phyloP scores from a whole-genome alignment of 306 rosid genomes.

The Alnus glutinosa region DNA sequence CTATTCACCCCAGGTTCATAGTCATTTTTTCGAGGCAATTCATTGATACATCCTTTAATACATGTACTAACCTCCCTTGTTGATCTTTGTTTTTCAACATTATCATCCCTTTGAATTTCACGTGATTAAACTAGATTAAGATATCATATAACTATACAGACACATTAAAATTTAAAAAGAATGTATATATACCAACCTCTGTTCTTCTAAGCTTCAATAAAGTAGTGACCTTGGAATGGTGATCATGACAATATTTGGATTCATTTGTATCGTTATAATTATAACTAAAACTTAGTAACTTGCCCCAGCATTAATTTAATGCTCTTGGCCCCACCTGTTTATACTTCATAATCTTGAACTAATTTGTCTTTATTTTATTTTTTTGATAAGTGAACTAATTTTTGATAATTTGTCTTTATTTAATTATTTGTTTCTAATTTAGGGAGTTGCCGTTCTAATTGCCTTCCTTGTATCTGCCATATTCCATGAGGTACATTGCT shows the following conservation, averaged over 20 bases:
- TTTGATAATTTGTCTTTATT: constrained; percentile 11
- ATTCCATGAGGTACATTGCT: constrained; percentile 80
- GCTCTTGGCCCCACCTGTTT: not conserved
- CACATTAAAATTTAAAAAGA: not conserved
- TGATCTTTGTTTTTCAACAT: not conserved
- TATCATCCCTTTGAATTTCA: not conserved
- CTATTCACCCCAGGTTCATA: not conserved
- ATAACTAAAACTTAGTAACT: not conserved
- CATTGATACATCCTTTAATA: not conserved
- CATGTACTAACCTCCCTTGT: not conserved
- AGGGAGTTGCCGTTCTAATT: constrained; percentile 73
- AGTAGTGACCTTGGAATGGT: not conserved
- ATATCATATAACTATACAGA: not conserved
- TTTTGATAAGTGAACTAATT: constrained; percentile 8
- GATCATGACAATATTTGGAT: not conserved
- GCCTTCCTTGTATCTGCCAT: constrained; percentile 84
- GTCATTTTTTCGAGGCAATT: not conserved
- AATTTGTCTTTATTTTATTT: constrained; percentile 15
- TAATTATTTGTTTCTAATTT: constrained; percentile 27
- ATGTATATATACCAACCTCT: not conserved
- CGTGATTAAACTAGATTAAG: not conserved
- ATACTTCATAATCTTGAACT: constrained; percentile 12
- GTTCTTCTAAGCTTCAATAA: not conserved
- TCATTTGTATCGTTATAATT: not conserved
- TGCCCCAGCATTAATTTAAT: not conserved